These are phyloP conservation scores for Calocybe gambosa DNA, from an alignment of 1,284 basidiomycete genomes.

Conservation along the genomic window DNA sequence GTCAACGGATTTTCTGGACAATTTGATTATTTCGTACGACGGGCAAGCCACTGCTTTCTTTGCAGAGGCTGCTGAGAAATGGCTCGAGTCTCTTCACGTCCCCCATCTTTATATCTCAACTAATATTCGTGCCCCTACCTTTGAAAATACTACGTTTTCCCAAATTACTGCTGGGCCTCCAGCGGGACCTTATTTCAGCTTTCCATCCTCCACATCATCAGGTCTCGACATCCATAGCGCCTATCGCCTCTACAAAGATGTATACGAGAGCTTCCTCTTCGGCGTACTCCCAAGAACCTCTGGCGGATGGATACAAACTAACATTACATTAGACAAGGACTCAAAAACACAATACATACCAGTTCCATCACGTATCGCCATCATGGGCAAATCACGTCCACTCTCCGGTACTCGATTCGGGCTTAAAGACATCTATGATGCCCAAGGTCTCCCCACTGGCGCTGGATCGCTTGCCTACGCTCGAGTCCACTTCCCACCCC, in stretches of 20 bases:
- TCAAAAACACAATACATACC: conserved; percentile 26
- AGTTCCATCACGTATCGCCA: conserved; percentile 24
- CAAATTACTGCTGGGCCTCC: conserved; percentile 14
- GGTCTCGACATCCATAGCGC: conserved; percentile 20
- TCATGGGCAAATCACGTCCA: conserved; percentile 18
- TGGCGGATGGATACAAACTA: conserved; percentile 25
- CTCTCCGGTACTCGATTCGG: conserved; percentile 27
- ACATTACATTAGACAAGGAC: conserved; percentile 21
- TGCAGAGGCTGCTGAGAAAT: conserved; percentile 20
- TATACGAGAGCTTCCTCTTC: conserved; percentile 27
- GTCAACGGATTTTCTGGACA: conserved; percentile 22
- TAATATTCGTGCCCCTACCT: conserved; percentile 14
- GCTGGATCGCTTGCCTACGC: conserved; percentile 29
- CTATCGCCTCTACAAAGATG: conserved; percentile 27
- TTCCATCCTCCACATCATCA: not conserved
- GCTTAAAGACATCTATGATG: conserved; percentile 31
- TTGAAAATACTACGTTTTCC: conserved; percentile 14
- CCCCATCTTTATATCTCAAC: conserved; percentile 20
- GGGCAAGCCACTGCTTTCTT: conserved; percentile 18
- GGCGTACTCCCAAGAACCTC: conserved; percentile 24
- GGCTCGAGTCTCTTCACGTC: conserved; percentile 20
- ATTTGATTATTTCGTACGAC: conserved; percentile 22
- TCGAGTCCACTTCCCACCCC: conserved; percentile 26
- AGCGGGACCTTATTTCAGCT: conserved; percentile 20
- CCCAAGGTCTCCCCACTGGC: conserved; percentile 25